phyloP scores from a whole-genome alignment of 768 basidiomycete genomes.

The Auriscalpium orientale region DNA sequence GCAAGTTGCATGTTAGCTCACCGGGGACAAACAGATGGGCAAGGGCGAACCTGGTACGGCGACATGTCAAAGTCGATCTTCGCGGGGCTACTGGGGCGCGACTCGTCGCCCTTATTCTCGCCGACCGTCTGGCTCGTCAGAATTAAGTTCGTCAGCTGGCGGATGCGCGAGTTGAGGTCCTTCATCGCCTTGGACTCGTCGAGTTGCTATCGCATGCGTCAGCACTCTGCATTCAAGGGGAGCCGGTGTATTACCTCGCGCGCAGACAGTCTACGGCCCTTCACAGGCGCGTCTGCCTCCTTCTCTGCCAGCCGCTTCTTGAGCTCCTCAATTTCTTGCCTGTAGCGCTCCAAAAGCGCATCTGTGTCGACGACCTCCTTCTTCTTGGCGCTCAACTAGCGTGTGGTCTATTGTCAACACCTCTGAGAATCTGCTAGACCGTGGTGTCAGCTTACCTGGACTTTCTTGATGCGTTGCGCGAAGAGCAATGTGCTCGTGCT shows the following conservation, averaged over 20 bases:
- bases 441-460: slow-evolving; percentile 43
- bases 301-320: slow-evolving; percentile 60
- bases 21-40: neutral
- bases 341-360: slow-evolving; percentile 88
- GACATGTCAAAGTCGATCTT: slow-evolving; percentile 90
- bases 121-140: slow-evolving; percentile 81
- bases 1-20: neutral
- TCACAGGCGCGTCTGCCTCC: slow-evolving; percentile 40
- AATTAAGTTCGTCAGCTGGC: slow-evolving; percentile 78
- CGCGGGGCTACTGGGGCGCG: slow-evolving; percentile 72
- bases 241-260: slow-evolving; percentile 28
- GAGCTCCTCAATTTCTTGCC: slow-evolving; percentile 90
- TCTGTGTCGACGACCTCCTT: slow-evolving; percentile 92
- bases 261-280: slow-evolving; percentile 37
- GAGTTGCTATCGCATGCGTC: slow-evolving; percentile 46
- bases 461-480: slow-evolving; percentile 85
- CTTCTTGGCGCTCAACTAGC: slow-evolving; percentile 76
- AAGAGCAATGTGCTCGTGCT: slow-evolving; percentile 86
- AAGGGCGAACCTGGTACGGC: slow-evolving; percentile 60
- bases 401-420: neutral
- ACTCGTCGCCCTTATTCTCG: slow-evolving; percentile 58
- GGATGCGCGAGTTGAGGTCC: slow-evolving; percentile 72
- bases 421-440: neutral
- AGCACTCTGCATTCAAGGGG: neutral
- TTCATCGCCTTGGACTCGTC: slow-evolving; percentile 82